These are phyloP conservation scores for Chlorella sp. DNA, from an alignment of 139 green algal genomes.

Conservation along the genomic window DNA sequence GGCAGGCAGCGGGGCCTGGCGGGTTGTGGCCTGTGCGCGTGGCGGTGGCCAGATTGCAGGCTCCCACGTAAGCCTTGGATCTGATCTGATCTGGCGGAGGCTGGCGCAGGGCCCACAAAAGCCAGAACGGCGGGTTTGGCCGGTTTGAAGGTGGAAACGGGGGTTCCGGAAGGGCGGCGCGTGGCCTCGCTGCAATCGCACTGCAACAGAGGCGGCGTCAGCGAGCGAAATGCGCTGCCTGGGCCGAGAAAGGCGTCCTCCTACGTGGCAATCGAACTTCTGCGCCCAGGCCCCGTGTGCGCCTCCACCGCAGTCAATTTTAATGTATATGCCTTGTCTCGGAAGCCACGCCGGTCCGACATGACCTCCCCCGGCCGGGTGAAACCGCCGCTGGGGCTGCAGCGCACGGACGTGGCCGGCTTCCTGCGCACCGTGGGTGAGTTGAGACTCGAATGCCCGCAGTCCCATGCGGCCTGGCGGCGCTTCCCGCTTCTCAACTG, in stretches of 20 bases:
- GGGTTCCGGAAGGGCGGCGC: too few relatives aligned
- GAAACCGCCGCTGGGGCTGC: not conserved
- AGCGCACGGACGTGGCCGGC: not conserved
- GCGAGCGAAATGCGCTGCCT: too few relatives aligned
- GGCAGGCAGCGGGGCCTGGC: not conserved
- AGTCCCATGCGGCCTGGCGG: not conserved
- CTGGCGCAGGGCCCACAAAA: too few relatives aligned
- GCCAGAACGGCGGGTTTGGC: too few relatives aligned
- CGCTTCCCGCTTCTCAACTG: not conserved
- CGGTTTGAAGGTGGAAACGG: too few relatives aligned
- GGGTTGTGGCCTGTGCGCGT: too few relatives aligned
- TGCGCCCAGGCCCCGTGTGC: not conserved
- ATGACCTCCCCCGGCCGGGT: not conserved
- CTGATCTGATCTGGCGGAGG: too few relatives aligned
- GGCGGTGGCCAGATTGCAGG: too few relatives aligned
- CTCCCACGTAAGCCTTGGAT: too few relatives aligned
- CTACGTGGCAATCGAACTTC: not conserved
- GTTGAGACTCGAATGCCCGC: not conserved
- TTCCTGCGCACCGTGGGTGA: constrained; percentile 16
- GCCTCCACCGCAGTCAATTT: not conserved
- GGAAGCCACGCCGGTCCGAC: not conserved
- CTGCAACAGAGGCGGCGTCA: not conserved
- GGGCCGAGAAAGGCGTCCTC: not conserved
- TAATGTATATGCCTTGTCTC: not conserved
- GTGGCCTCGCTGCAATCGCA: not conserved